Evolutionary conservation across 2,329 filamentous ascomycete species (phyloP), one percentile per base, ranked within the genome.

Genomic region (Fusarium sp.): DNA sequence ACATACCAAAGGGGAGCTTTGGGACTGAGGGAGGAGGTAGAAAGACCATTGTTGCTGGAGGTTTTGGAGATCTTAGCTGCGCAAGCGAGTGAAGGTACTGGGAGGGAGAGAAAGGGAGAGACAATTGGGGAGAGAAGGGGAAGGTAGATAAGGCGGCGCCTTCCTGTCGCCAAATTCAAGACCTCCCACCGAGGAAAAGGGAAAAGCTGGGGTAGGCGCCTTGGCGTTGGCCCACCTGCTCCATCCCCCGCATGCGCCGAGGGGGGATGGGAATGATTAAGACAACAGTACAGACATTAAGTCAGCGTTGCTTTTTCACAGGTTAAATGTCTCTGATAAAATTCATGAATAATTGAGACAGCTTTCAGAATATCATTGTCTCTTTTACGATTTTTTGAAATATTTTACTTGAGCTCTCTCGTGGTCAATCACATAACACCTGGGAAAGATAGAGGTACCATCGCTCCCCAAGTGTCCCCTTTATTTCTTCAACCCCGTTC

Each of bases 11-110:
- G n/a, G 90, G 88, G 29, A 93, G 85, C 76, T 86, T 82, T 6
- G 91, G 90, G 27, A 90, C 87, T 88, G 90, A 92, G 77, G 88
- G 82, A 10, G 92, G 91, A 65, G 92, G 85, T 61, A 85, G 82
- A 82, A 94, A 94, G 58, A 88, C 85, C 87, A 88, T 88, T 43
- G 41, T 70, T 56, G 33, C 37, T 29, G 24, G 52, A 64, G 20
- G 52, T 41, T 27, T 11, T 7, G 6, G 27, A 58, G 18, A 27
- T 48, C 13, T 48, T 6, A 24, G 43, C 22, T 24, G 43, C 22
- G 22, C 22, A 48, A 24, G 43, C 20, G 14, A 48, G 22, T 2
- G 43, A n/a, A 24, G 33, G 50, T 39, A 39, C 20, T 11, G 31
- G 33, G 52, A 29, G 10, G 48, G 52, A 57, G 43, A 57, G 48